Evolutionary conservation across 495 filamentous ascomycete genomes (phyloP).

Genomic region (Viridothelium virens): DNA sequence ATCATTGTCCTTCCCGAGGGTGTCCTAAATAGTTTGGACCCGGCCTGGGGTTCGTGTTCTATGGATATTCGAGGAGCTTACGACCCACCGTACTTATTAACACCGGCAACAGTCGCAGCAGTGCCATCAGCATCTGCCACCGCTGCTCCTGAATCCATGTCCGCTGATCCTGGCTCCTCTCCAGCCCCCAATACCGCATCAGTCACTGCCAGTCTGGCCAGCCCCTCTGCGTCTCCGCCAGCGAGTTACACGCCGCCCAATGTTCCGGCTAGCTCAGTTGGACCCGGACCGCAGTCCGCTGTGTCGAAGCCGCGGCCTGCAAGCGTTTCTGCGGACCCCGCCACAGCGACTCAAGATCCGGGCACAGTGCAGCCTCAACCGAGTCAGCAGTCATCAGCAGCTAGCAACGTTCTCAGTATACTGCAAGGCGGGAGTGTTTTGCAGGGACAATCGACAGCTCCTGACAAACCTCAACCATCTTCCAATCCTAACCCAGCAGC

Average conservation of each 20-base stretch:
- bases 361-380: not conserved
- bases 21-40: constrained; percentile 2
- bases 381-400: not conserved
- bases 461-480: too few relatives aligned
- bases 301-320: not conserved
- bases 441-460: too few relatives aligned
- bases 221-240: not conserved
- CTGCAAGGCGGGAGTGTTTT: not conserved
- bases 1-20: constrained; percentile 3
- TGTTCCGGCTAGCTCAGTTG: not conserved
- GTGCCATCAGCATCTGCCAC: constrained; percentile 15
- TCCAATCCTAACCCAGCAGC: not conserved
- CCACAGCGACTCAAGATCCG: not conserved
- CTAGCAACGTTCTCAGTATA: not conserved
- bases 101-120: constrained; percentile 22
- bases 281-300: not conserved
- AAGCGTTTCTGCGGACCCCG: not conserved
- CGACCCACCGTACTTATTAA: not conserved
- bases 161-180: not conserved
- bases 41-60: not conserved
- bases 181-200: not conserved
- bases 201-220: not conserved
- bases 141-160: not conserved
- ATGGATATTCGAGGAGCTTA: not conserved
- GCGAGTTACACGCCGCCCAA: not conserved